Conservation (phyloP, 208 protist species). For the Jaenimonas drosophilae region DNA sequence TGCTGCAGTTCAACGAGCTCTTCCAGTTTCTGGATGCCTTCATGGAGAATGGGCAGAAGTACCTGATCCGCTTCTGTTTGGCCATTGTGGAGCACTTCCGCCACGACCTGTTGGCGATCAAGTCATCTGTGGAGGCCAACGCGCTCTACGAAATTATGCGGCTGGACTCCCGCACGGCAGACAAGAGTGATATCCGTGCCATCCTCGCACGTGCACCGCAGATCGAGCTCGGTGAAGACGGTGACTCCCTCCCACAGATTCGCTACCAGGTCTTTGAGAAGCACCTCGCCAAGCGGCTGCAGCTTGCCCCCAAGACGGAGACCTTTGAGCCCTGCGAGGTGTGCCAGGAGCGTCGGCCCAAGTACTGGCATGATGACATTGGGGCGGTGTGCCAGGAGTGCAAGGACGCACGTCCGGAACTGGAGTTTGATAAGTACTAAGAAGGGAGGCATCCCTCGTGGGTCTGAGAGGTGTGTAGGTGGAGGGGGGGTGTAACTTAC, state of each 20-base stretch:
- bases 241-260: slow-evolving; percentile 37
- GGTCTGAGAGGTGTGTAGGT: too few species aligned
- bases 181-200: slow-evolving; percentile 35
- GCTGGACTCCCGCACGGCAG: slow-evolving; percentile 47
- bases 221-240: slow-evolving; percentile 62
- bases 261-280: slow-evolving; percentile 58
- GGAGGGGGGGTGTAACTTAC: background rate
- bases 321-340: slow-evolving; percentile 78
- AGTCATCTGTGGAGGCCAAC: slow-evolving; percentile 35
- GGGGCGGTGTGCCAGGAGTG: slow-evolving; percentile 62
- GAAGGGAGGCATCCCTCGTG: too few species aligned
- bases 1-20: slow-evolving; percentile 72
- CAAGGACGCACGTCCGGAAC: slow-evolving; percentile 27
- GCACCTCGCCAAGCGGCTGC: slow-evolving; percentile 62
- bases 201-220: slow-evolving; percentile 52
- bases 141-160: slow-evolving; percentile 84
- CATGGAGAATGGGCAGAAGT: slow-evolving; percentile 58
- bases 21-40: slow-evolving; percentile 83
- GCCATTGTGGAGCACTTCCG: slow-evolving; percentile 81
- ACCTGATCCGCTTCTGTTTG: slow-evolving; percentile 81
- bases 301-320: slow-evolving; percentile 63
- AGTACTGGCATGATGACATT: slow-evolving; percentile 69
- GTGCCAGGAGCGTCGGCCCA: slow-evolving; percentile 55
- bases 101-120: slow-evolving; percentile 48
- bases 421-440: slow-evolving; percentile 54